These are phyloP conservation scores for Naganishia onofrii DNA, from an alignment of 768 basidiomycete species.

Conservation along the genomic window DNA sequence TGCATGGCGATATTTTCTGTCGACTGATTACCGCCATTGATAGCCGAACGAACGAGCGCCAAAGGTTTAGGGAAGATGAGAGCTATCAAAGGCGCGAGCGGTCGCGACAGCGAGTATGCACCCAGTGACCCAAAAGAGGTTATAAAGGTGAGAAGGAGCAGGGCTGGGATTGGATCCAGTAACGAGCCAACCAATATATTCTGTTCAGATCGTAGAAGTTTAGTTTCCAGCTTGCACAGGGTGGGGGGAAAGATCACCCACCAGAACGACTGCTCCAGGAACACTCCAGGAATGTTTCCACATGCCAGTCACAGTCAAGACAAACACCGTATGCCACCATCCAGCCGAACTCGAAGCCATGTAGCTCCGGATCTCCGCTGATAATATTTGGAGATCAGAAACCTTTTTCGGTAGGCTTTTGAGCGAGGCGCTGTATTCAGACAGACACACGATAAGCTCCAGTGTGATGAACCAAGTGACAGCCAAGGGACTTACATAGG, in stretches of 20 bases:
- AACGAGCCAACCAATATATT: slow-evolving; percentile 86
- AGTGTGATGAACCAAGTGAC: neutral
- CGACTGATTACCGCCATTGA: slow-evolving; percentile 47
- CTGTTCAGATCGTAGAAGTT: slow-evolving; percentile 53
- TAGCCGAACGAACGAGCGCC: slow-evolving; percentile 74
- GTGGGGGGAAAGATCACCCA: slow-evolving; percentile 46
- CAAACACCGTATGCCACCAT: slow-evolving; percentile 69
- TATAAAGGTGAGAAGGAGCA: slow-evolving; percentile 73
- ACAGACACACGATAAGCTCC: neutral
- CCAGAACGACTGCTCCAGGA: slow-evolving; percentile 83
- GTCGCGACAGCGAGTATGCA: slow-evolving; percentile 74
- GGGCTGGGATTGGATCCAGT: slow-evolving; percentile 77
- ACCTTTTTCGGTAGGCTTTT: slow-evolving; percentile 45
- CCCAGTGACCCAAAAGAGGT: slow-evolving; percentile 82
- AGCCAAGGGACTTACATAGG: slow-evolving; percentile 44
- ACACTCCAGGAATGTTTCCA: slow-evolving; percentile 99
- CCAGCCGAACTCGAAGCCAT: slow-evolving; percentile 45
- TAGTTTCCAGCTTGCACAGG: slow-evolving; percentile 33
- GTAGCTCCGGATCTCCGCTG: slow-evolving; percentile 47
- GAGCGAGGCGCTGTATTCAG: slow-evolving; percentile 41
- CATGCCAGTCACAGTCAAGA: slow-evolving; percentile 75
- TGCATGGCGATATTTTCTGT: slow-evolving; percentile 24
- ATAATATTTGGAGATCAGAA: slow-evolving; percentile 48
- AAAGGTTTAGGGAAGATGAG: slow-evolving; percentile 79
- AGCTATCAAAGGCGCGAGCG: slow-evolving; percentile 77